Conservation (phyloP, 2,329 filamentous ascomycete genomes). For the Fusarium devonianum region DNA sequence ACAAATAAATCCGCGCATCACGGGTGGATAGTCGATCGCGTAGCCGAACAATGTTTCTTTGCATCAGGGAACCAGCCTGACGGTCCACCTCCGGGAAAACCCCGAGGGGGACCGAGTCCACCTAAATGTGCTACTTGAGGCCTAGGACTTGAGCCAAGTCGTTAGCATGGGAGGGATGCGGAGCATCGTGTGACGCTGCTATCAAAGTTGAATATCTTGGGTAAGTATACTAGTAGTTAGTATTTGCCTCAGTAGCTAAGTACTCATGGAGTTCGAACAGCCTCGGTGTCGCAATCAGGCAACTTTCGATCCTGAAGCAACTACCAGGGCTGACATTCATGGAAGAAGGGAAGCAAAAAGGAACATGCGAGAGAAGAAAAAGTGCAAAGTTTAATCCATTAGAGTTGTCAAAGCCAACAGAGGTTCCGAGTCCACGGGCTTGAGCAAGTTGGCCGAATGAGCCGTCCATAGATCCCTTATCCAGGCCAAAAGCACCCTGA, state of each 20-base stretch:
- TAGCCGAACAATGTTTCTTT: slow-evolving; percentile 18
- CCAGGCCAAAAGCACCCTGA: slow-evolving; percentile 1
- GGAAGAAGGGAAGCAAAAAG: too few relatives aligned
- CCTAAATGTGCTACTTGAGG: slow-evolving; percentile 2
- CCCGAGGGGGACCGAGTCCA: slow-evolving; percentile 3
- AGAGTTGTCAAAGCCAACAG: too few relatives aligned
- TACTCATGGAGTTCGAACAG: too few relatives aligned
- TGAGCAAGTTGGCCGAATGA: too few relatives aligned
- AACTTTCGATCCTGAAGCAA: too few relatives aligned
- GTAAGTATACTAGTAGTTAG: too few relatives aligned
- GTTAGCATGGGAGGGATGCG: background rate
- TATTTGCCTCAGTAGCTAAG: too few relatives aligned
- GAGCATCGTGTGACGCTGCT: background rate
- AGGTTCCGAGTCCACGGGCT: slow-evolving; percentile 7
- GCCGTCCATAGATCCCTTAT: background rate
- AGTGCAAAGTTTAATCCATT: too few relatives aligned
- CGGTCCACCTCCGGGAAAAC: slow-evolving; percentile 15
- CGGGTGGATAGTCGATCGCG: slow-evolving; percentile 7
- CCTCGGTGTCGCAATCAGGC: too few relatives aligned
- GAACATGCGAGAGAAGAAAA: too few relatives aligned
- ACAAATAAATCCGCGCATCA: slow-evolving; percentile 11
- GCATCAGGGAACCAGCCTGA: slow-evolving; percentile 3
- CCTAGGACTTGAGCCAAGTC: background rate
- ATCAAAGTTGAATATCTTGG: background rate
- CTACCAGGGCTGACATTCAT: too few relatives aligned